phyloP scores from a whole-genome alignment of 345 rosid genomes.

The Hypericum perforatum region DNA sequence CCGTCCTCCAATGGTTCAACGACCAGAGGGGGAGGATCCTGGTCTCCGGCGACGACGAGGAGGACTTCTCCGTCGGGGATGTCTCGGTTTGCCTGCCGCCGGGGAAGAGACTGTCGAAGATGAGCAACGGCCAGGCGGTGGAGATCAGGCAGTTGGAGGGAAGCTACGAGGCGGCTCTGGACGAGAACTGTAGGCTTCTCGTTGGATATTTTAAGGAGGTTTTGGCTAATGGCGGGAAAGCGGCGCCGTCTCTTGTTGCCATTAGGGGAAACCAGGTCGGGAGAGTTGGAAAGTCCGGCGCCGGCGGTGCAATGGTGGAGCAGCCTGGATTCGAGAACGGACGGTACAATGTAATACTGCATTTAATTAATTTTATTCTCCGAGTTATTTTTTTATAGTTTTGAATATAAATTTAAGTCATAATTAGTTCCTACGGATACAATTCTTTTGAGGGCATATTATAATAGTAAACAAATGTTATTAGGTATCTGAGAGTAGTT shows the following conservation, averaged over 20 bases:
- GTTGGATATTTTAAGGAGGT: constrained; percentile 34
- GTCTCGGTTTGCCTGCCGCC: constrained; percentile 27
- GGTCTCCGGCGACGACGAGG: constrained; percentile 16
- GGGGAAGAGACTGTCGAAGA: constrained; percentile 36
- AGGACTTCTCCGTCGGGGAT: constrained; percentile 13
- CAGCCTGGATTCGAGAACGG: constrained; percentile 26
- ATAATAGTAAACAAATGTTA: too few relatives aligned
- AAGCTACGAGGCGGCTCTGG: constrained; percentile 33
- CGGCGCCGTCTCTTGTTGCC: constrained; percentile 24
- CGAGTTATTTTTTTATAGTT: not conserved
- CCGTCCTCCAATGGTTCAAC: constrained; percentile 36
- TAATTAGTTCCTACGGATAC: too few relatives aligned
- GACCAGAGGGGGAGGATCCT: constrained; percentile 30
- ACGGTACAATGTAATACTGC: constrained; percentile 45
- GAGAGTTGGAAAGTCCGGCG: constrained; percentile 9
- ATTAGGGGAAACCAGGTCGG: constrained; percentile 10
- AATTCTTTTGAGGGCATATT: too few relatives aligned
- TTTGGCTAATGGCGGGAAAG: constrained; percentile 19
- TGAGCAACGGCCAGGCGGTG: constrained; percentile 29
- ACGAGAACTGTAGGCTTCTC: constrained; percentile 47
- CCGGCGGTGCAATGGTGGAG: constrained; percentile 5
- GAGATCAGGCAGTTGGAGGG: constrained; percentile 43
- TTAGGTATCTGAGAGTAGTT: too few relatives aligned
- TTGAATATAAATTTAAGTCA: too few relatives aligned
- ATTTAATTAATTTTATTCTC: not conserved